A percentile compares a stretch with the other conserved stretches of the same genome.
Conservation (phyloP, 192 early-diverging fungal species). For the Oehlia diaphana region DNA sequence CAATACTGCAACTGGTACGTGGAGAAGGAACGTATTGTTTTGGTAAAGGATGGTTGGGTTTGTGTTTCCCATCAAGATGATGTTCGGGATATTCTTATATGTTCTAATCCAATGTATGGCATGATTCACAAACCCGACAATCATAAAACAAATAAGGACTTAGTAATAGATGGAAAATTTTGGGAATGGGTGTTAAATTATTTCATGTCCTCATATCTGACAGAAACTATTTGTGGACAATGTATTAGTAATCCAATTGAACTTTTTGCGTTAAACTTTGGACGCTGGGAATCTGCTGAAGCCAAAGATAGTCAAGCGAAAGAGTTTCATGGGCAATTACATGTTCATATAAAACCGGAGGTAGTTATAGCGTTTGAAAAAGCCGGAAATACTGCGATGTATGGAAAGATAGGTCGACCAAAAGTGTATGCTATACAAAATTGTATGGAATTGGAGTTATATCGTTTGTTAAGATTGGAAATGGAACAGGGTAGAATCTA, state of each 20-base stretch:
- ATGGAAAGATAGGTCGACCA: background rate
- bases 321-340: background rate
- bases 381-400: background rate
- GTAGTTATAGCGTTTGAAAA: background rate
- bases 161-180: too few relatives aligned
- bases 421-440: background rate
- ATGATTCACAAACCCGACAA: too few relatives aligned
- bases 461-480: background rate
- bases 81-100: too few relatives aligned
- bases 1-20: too few relatives aligned
- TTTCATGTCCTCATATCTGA: too few relatives aligned
- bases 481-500: background rate
- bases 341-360: background rate
- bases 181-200: too few relatives aligned
- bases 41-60: too few relatives aligned
- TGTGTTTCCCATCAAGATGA: too few relatives aligned
- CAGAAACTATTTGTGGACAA: too few relatives aligned
- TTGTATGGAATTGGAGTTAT: background rate
- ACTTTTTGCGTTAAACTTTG: background rate
- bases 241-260: background rate
- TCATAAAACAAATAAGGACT: too few relatives aligned
- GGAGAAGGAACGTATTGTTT: too few relatives aligned
- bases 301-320: background rate
- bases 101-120: too few relatives aligned
- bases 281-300: background rate